Conservation (phyloP, 108 stramenopile genomes). For the Pseudonitzschia delicatissima region DNA sequence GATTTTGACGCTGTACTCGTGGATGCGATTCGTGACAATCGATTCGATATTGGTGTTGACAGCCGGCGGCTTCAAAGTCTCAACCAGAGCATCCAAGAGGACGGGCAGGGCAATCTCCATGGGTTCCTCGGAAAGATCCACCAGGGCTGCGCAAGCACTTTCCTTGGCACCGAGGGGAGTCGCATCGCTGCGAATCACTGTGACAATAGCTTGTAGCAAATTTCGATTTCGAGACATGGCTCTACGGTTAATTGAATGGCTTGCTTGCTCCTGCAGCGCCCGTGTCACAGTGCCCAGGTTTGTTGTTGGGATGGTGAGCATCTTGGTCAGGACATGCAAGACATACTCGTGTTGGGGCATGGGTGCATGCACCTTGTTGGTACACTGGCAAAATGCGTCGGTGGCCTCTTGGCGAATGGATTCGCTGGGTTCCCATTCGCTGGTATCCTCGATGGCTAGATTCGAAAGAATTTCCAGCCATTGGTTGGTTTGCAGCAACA, state of each 20-base stretch:
- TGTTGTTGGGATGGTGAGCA: slow-evolving; percentile 7
- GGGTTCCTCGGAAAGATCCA: slow-evolving; percentile 31
- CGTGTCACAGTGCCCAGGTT: slow-evolving; percentile 28
- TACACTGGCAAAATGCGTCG: slow-evolving; percentile 41
- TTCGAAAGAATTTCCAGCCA: slow-evolving; percentile 35
- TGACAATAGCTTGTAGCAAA: slow-evolving; percentile 19
- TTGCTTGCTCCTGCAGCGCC: slow-evolving; percentile 39
- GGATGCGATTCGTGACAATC: neutral
- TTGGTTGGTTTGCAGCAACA: neutral
- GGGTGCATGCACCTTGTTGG: slow-evolving; percentile 20
- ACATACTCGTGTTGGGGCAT: slow-evolving; percentile 36
- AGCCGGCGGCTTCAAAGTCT: neutral
- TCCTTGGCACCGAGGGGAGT: slow-evolving; percentile 29
- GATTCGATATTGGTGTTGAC: neutral
- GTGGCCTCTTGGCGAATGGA: slow-evolving; percentile 48
- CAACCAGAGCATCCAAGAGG: slow-evolving; percentile 26
- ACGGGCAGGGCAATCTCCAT: slow-evolving; percentile 8
- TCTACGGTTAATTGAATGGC: slow-evolving; percentile 29
- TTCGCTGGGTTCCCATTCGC: no score
- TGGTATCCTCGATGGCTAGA: slow-evolving; percentile 31
- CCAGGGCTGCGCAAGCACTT: slow-evolving; percentile 28
- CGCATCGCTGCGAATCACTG: slow-evolving; percentile 14
- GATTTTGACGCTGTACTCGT: slow-evolving; percentile 21
- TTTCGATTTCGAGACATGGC: slow-evolving; percentile 17
- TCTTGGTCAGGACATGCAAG: slow-evolving; percentile 29